Evolutionary conservation across 495 filamentous ascomycete species (phyloP).

Genomic region (Penicillium maclennaniae): DNA sequence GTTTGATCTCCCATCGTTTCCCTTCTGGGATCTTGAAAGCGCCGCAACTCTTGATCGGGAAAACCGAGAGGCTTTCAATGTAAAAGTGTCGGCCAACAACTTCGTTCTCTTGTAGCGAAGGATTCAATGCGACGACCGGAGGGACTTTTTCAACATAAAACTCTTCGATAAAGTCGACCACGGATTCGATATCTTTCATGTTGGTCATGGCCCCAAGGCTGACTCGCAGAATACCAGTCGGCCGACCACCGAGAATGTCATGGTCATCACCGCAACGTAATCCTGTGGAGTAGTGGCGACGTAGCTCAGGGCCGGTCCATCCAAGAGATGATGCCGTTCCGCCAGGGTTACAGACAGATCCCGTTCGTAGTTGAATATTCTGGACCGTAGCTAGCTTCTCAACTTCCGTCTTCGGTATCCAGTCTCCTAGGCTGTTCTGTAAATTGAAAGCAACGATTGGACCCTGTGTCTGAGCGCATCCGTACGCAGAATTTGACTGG

Average conservation of each 20-base stretch:
- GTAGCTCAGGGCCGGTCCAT: conserved; percentile 74
- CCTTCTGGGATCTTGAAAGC: conserved; percentile 66
- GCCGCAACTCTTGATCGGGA: conserved; percentile 87
- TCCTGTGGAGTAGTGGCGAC: conserved; percentile 73
- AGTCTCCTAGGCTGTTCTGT: conserved; percentile 58
- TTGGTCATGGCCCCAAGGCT: conserved; percentile 90
- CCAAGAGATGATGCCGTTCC: conserved; percentile 67
- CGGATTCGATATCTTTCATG: conserved; percentile 63
- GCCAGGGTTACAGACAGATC: conserved; percentile 88
- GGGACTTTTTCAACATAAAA: conserved; percentile 62
- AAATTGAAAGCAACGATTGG: conserved; percentile 85
- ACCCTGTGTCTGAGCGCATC: conserved; percentile 53
- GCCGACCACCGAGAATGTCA: conserved; percentile 76
- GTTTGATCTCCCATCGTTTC: conserved; percentile 66
- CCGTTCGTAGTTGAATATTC: conserved; percentile 76
- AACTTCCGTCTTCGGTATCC: conserved; percentile 77
- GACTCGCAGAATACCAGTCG: conserved; percentile 79
- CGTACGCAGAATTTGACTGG: conserved; percentile 43
- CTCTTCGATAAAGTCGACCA: conserved; percentile 69
- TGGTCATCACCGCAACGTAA: conserved; percentile 75
- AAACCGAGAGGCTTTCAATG: conserved; percentile 62
- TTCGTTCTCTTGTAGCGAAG: conserved; percentile 14
- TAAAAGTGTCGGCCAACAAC: conserved; percentile 30
- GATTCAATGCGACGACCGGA: conserved; percentile 20
- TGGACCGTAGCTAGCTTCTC: conserved; percentile 78